These are phyloP conservation scores for Chaetoscypha palmicola DNA, from an alignment of 2,329 filamentous ascomycete species.

Conservation along the genomic window DNA sequence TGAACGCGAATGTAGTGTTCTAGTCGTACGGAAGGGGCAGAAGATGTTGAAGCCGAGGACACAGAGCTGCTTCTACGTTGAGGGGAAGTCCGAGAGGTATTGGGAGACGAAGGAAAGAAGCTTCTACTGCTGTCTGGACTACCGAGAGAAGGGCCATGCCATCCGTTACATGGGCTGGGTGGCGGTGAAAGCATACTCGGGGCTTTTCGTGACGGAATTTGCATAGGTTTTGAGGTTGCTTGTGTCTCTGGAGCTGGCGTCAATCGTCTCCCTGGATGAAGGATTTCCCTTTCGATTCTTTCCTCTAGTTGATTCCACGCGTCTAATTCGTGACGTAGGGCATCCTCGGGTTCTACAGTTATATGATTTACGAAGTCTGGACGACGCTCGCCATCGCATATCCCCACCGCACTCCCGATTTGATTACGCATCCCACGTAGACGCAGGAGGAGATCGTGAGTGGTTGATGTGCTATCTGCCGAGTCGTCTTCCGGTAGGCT, in stretches of 20 bases:
- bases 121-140: conserved; percentile 9
- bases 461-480: neutral
- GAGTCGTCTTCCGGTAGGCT: conserved; percentile 5
- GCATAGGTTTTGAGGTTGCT: conserved; percentile 9
- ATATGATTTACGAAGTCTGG: neutral
- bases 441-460: conserved; percentile 13
- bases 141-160: conserved; percentile 5
- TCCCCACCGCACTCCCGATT: conserved; percentile 17
- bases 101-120: conserved; percentile 11
- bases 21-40: conserved; percentile 9
- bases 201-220: conserved; percentile 5
- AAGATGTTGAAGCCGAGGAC: conserved; percentile 15
- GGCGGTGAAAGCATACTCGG: conserved; percentile 7
- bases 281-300: conserved; percentile 20
- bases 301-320: conserved; percentile 20
- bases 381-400: conserved; percentile 3
- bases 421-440: conserved; percentile 16
- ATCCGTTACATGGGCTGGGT: conserved; percentile 8
- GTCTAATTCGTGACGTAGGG: conserved; percentile 17
- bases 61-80: conserved; percentile 11
- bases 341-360: conserved; percentile 9
- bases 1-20: conserved; percentile 10
- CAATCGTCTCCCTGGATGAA: conserved; percentile 14
- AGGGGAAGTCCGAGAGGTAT: neutral
- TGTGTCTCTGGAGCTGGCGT: neutral